A percentile compares a stretch with the other conserved stretches of the same genome.
These are phyloP conservation scores for Poronia punctata DNA, from an alignment of 495 filamentous ascomycete genomes.

Conservation along the genomic window DNA sequence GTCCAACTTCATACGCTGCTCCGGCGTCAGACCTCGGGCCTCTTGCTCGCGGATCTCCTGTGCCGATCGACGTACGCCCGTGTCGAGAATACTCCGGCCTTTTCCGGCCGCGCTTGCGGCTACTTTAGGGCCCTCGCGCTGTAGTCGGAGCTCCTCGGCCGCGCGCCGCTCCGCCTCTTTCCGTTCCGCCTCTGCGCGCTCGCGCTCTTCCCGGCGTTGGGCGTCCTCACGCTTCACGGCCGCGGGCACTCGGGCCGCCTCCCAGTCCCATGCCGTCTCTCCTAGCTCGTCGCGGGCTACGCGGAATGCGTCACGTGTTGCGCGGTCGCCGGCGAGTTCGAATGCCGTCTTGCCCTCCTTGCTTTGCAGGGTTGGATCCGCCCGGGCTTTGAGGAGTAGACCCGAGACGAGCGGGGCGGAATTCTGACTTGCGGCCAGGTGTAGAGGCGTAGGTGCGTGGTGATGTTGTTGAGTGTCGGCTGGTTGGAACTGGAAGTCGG, in stretches of 20 bases:
- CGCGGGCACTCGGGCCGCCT: constrained; percentile 60
- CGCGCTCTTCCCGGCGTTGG: constrained; percentile 56
- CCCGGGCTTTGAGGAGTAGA: constrained; percentile 65
- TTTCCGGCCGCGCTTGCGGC: constrained; percentile 29
- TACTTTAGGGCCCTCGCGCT: constrained; percentile 41
- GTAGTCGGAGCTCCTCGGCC: constrained; percentile 56
- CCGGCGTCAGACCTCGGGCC: constrained; percentile 71
- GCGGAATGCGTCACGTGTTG: constrained; percentile 87
- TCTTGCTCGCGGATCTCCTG: constrained; percentile 77
- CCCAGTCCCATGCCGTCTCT: constrained; percentile 74
- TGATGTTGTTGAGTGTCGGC: constrained; percentile 59
- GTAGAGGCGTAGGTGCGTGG: constrained; percentile 80
- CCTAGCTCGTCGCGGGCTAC: constrained; percentile 77
- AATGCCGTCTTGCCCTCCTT: constrained; percentile 70
- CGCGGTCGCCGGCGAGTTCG: constrained; percentile 77
- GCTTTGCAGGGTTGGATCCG: constrained; percentile 67
- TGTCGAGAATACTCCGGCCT: constrained; percentile 38
- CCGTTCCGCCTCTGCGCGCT: constrained; percentile 41
- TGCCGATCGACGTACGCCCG: constrained; percentile 53
- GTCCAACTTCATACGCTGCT: constrained; percentile 75
- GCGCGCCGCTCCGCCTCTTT: constrained; percentile 60
- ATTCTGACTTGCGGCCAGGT: constrained; percentile 76
- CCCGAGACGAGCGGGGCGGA: constrained; percentile 64
- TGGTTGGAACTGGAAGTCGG: constrained; percentile 70
- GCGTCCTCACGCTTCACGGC: constrained; percentile 61